These are phyloP conservation scores for Linnemannia exigua DNA, from an alignment of 192 early-diverging fungal genomes.

Conservation along the genomic window DNA sequence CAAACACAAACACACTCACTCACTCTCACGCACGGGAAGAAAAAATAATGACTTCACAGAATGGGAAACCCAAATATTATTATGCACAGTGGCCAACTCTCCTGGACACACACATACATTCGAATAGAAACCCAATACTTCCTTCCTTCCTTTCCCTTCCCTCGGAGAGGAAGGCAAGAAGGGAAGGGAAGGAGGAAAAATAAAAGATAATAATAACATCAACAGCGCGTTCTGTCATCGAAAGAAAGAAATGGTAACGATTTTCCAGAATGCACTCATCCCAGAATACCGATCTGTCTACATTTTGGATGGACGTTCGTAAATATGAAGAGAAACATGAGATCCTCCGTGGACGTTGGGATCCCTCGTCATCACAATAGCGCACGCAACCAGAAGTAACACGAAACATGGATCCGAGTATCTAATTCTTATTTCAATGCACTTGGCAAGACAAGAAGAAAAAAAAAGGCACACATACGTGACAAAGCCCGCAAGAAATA, in stretches of 20 bases:
- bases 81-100: neutral
- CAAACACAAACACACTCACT: neutral
- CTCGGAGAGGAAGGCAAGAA: neutral
- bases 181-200: no score
- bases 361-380: neutral
- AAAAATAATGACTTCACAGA: neutral
- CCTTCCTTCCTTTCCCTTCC: neutral
- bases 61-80: neutral
- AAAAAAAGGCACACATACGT: neutral
- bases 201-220: no score
- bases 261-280: neutral
- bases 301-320: neutral
- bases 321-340: neutral
- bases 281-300: neutral
- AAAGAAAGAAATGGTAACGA: neutral
- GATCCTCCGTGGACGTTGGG: neutral
- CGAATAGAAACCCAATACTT: no score
- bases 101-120: neutral
- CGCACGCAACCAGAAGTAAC: neutral
- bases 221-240: neutral
- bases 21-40: neutral
- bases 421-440: no score
- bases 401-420: no score
- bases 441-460: neutral
- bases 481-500: neutral